Base-by-base conservation (phyloP, 2,329 filamentous ascomycete species). In the Mollisia scopiformis region DNA sequence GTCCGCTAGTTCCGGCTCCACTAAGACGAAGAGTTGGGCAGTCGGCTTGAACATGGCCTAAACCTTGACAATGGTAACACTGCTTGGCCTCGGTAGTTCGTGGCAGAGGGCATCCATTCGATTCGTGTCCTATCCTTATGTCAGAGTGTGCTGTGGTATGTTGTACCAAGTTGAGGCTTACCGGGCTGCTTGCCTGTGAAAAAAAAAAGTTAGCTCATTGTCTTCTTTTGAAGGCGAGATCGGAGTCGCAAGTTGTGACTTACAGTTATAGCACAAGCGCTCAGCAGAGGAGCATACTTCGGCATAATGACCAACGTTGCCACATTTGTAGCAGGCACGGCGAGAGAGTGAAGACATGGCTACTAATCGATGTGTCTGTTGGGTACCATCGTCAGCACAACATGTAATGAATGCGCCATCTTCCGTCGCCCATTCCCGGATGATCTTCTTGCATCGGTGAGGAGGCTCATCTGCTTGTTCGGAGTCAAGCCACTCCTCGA, bases 191-290 rank as follows among this genome's bases (percentile, higher is more conserved):
- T 94, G 88, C 87, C 87, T 89, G 64, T 59, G 55, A 11, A 37
- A 63, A 46, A 50, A n/a, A 35, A 35, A 19, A 31, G 57, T 64
- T 59, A 62, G 50, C 56, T 35, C 21, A 55, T 51, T 49, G 19
- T 30, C n/a, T 54, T 50, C 25, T 30, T 52, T 16, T 16, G 16
- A 10, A 13, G 25, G n/a, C 31, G 27, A 43, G n/a, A 47, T 49
- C 50, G 43, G 55, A 28, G 11, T 21, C n/a, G n/a, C n/a, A n/a
- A n/a, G n/a, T 50, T 8, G 37, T 37, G 33, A 80, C 89, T 77
- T 83, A 93, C 95, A 99, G 85, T 99, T 99, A 83, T 99, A 99
- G 89, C 95, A 99, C 74, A 99, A 90, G 75, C 95, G 92, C 85
- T 99, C 94, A 62, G 93, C 91, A 62, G 94, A 97, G 65, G 94